Evolutionary conservation across 441 rosid genomes (phyloP).

Genomic region (Pelargonium myrrhifolium): DNA sequence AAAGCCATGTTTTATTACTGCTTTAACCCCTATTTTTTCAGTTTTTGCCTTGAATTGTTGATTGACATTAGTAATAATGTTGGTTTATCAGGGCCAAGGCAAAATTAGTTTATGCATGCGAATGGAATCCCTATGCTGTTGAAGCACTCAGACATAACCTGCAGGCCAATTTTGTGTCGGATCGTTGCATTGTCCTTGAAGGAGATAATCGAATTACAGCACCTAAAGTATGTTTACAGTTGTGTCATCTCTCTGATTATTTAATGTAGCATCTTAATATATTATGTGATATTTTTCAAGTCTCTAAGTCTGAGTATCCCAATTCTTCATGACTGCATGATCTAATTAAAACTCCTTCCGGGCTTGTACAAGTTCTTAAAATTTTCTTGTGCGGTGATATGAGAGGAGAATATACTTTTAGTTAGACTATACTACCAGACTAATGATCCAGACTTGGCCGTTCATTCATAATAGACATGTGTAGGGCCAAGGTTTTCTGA

Average conservation of each 20-base stretch:
- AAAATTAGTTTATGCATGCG: slow-evolving; percentile 81
- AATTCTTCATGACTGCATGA: not conserved
- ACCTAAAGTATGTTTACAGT: slow-evolving; percentile 47
- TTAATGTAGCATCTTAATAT: not conserved
- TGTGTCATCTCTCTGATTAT: not conserved
- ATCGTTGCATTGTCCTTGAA: slow-evolving; percentile 68
- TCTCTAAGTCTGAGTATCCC: not conserved
- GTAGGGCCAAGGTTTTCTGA: not conserved
- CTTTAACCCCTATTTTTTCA: not conserved
- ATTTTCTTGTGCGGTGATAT: not conserved
- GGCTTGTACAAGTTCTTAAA: not conserved
- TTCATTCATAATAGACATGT: not conserved
- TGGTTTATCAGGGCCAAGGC: slow-evolving; percentile 66
- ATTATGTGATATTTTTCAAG: not conserved
- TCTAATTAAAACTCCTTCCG: not conserved
- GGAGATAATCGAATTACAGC: slow-evolving; percentile 75
- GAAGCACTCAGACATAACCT: slow-evolving; percentile 71
- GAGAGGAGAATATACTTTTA: not conserved
- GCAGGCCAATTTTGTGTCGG: slow-evolving; percentile 60
- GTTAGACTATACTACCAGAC: not conserved
- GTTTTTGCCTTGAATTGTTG: not conserved
- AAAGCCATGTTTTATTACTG: not conserved
- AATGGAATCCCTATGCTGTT: slow-evolving; percentile 88
- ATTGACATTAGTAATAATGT: not conserved
- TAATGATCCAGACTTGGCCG: not conserved